A percentile compares a stretch with the other conserved stretches of the same genome.
Evolutionary conservation across 768 basidiomycete genomes (phyloP).

Genomic region (Coprinopsis sp.): DNA sequence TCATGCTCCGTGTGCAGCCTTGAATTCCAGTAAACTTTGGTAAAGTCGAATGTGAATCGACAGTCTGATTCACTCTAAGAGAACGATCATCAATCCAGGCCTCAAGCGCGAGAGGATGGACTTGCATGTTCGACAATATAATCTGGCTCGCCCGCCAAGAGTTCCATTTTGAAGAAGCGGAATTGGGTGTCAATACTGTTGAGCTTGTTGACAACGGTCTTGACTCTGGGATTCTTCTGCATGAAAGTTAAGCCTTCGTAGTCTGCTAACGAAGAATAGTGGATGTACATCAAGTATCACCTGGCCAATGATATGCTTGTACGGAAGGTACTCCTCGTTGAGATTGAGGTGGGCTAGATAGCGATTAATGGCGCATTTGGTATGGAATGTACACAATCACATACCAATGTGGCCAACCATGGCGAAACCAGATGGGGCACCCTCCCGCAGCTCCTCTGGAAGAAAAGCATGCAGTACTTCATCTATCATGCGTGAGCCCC

Average conservation of each 20-base stretch:
- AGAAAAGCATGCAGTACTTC: constrained; percentile 81
- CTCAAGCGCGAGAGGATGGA: constrained; percentile 6
- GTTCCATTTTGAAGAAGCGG: constrained; percentile 94
- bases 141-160: constrained; percentile 86
- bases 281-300: constrained; percentile 80
- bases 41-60: constrained; percentile 90
- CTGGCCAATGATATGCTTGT: constrained; percentile 87
- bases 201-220: constrained; percentile 94
- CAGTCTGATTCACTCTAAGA: constrained; percentile 75
- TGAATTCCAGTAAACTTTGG: constrained; percentile 97
- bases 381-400: constrained; percentile 14
- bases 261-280: constrained; percentile 1
- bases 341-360: constrained; percentile 85
- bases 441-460: constrained; percentile 71
- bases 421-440: constrained; percentile 84
- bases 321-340: constrained; percentile 85
- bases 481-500: constrained; percentile 40
- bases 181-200: constrained; percentile 81
- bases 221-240: constrained; percentile 81
- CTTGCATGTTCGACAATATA: constrained; percentile 84
- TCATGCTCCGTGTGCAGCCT: constrained; percentile 89
- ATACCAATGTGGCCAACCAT: constrained; percentile 87
- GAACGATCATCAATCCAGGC: background rate
- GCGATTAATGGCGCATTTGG: background rate
- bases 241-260: background rate